Base-by-base conservation (phyloP, 345 rosid genomes). In the Pugionium cornutum region DNA sequence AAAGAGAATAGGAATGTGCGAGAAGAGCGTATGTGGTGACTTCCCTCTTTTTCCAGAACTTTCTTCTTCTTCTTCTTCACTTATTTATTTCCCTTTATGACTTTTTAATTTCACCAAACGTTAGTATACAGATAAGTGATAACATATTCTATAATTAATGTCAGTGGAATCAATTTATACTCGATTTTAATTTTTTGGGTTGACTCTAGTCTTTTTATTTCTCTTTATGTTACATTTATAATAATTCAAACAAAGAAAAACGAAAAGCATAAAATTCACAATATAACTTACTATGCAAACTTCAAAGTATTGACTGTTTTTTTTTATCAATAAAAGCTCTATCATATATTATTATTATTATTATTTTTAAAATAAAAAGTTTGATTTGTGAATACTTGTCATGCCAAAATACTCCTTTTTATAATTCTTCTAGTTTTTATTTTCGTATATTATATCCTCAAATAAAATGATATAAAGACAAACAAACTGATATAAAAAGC, bases 21-120 rank as follows among this genome's bases (percentile, higher is more conserved):
- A 73, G 68, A 60, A 74, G 78, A 31, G 73, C 32, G 62, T 50
- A 71, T 28, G 64, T 70, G 68, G 63, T 18, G 18, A 18, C 68
- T 63, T 26, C 47, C 40, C 18, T 74, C 76, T 69, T 77, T 75
- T 79, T 83, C 84, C 84, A 73, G 87, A 85, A 83, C 69, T 80
- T 83, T 83, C 71, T 9, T 43, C 45, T 34, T 11, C 60, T 47
- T 58, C 50, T 39, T 31, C 18, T n/a, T 45, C 4, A 11, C 1
- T 27, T 47, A 25, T 63, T 29, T 50, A 2, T 27, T 61, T 45
- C 28, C 11, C 9, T 62, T 58, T 58, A 37, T 41, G 29, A 30
- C 40, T n/a, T 2, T 29, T 10, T 41, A 26, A 4, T 57, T 42
- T 31, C 54, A 48, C 43, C 31, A 52, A 65, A 55, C 54, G 63